phyloP scores from a whole-genome alignment of 345 rosid species.

The Lumnitzera racemosa region DNA sequence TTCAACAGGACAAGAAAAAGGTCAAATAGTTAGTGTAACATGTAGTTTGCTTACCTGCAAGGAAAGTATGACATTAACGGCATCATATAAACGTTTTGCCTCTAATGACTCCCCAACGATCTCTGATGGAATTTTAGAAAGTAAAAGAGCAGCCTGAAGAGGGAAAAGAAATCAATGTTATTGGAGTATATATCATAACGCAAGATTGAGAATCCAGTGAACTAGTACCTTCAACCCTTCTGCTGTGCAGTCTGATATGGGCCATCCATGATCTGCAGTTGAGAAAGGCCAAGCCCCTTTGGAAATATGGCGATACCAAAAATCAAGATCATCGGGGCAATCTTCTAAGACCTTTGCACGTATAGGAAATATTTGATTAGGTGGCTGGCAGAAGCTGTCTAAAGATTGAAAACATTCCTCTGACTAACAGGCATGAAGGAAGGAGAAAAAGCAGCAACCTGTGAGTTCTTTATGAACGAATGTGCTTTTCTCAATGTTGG shows the following conservation, averaged over 20 bases:
- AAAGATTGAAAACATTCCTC: not conserved
- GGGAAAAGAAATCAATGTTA: constrained; percentile 2
- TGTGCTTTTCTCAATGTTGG: constrained; percentile 63
- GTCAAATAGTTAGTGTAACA: not conserved
- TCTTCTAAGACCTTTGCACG: constrained; percentile 61
- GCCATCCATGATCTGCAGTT: constrained; percentile 97
- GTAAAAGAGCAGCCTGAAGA: constrained; percentile 59
- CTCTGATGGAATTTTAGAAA: constrained; percentile 63
- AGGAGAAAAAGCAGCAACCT: constrained; percentile 31
- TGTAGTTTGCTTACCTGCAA: constrained; percentile 53
- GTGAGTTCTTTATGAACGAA: constrained; percentile 53
- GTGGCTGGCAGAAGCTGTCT: not conserved
- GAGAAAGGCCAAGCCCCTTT: constrained; percentile 99
- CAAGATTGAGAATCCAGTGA: constrained; percentile 1
- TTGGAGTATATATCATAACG: not conserved
- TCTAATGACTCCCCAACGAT: constrained; percentile 78
- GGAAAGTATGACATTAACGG: constrained; percentile 82
- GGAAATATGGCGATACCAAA: constrained; percentile 94
- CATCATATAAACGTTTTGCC: constrained; percentile 55
- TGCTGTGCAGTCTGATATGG: constrained; percentile 90
- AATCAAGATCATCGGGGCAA: constrained; percentile 74
- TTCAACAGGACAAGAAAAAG: no score
- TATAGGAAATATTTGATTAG: constrained; percentile 10
- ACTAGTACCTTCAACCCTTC: constrained; percentile 83
- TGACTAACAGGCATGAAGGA: not conserved